Base-by-base conservation (phyloP, 371 early-diverging fungal genomes). In the Nosema muscidifuracis region DNA sequence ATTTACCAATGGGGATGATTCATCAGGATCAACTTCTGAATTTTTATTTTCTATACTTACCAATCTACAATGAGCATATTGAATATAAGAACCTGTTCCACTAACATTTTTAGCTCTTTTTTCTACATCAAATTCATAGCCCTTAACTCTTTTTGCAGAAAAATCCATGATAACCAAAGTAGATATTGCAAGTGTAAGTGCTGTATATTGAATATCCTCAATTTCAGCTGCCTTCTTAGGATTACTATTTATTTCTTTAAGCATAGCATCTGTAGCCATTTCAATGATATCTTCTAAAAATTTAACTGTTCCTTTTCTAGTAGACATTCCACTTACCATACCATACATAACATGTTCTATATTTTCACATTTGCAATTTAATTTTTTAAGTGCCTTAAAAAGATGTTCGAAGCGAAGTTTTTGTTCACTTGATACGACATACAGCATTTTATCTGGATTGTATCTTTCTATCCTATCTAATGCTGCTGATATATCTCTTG, bases 1-100 rank as follows among this genome's bases (percentile, higher is more conserved):
- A 75, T 90, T 90, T 16, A 86, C 86, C 57, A 95, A 82, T 6
- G 77, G 40, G 4, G 57, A 7, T 33, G 84, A 75, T 65, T 81
- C 85, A 15, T 55, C 53, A 20, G 70, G 42, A 10, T 34, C 65
- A 51, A 75, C n/a, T 0, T 84, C 85, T 26, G 7, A 51, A 61
- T 81, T 79, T 6, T 30, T 67, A 7, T 94, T 92, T 38, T 95
- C 91, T 80, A 84, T 84, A 56, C 80, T 78, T 34, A 22, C 38
- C 90, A 99, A 63, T 53, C 83, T 61, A 73, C 83, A 82, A 65
- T 80, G 76, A 1, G 84, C 80, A 67, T 82, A 84, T 86, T 97
- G 97, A 20, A 97, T 86, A 84, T 95, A 97, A 47, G 97, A 95
- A 16, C 98, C 99, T 57, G 97, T 97, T 81, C 94, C 94, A 63